Evolutionary conservation across 1,284 basidiomycete species (phyloP).

Genomic region (Ceratobasidium theobromae): DNA sequence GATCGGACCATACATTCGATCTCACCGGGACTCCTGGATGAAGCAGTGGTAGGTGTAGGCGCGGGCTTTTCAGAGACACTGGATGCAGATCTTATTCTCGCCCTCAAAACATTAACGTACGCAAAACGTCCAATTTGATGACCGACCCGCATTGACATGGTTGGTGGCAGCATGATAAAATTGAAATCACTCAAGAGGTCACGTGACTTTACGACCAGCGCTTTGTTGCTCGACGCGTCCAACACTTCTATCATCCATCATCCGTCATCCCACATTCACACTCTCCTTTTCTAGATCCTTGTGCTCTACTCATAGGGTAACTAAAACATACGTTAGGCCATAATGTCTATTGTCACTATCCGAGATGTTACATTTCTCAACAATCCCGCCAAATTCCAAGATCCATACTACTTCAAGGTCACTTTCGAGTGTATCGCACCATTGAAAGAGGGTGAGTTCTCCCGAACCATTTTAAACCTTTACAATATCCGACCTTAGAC

Average conservation of each 20-base stretch:
- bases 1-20: not conserved
- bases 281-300: too few relatives aligned
- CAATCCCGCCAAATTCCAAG: conserved; percentile 89
- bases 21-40: conserved; percentile 11
- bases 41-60: not conserved
- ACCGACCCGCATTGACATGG: not conserved
- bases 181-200: conserved; percentile 6
- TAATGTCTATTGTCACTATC: conserved; percentile 45
- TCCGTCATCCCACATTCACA: too few relatives aligned
- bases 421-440: conserved; percentile 97
- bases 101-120: not conserved
- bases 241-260: not conserved
- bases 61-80: not conserved
- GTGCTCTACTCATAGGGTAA: not conserved
- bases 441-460: conserved; percentile 75
- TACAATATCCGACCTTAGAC: not conserved
- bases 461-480: not conserved
- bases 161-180: not conserved
- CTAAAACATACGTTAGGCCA: not conserved
- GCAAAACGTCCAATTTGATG: not conserved
- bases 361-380: conserved; percentile 72
- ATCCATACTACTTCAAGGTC: conserved; percentile 92
- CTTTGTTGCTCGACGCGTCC: conserved; percentile 24
- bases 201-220: not conserved
- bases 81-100: not conserved